Conservation (phyloP, 768 basidiomycete genomes). For the Mycena pura region DNA sequence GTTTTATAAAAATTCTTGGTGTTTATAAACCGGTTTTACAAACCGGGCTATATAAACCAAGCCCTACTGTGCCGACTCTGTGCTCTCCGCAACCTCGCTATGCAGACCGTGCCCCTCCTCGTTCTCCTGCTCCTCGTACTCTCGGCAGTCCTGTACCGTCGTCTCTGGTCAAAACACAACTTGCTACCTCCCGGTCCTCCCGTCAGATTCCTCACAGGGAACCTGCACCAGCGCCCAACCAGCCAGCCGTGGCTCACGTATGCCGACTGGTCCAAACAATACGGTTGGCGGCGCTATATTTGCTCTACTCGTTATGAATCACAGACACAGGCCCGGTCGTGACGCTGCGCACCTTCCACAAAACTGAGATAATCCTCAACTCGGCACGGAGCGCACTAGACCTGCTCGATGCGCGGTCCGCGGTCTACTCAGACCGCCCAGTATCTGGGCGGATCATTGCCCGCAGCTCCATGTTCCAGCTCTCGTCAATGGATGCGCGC, state of each 20-base stretch:
- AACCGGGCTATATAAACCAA: too few relatives aligned
- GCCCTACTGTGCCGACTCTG: too few relatives aligned
- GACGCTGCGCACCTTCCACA: slow-evolving; percentile 44
- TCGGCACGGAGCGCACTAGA: slow-evolving; percentile 48
- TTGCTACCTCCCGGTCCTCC: slow-evolving; percentile 37
- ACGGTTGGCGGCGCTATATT: slow-evolving; percentile 14
- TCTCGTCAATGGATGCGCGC: slow-evolving; percentile 38
- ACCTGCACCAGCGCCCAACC: slow-evolving; percentile 33
- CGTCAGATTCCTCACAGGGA: slow-evolving; percentile 30
- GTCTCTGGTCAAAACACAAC: not conserved
- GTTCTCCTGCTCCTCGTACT: not conserved
- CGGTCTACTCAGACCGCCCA: slow-evolving; percentile 58
- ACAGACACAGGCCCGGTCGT: slow-evolving; percentile 45
- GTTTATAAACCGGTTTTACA: too few relatives aligned
- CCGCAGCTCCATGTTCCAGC: slow-evolving; percentile 37
- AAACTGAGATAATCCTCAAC: slow-evolving; percentile 54
- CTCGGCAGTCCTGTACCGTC: not conserved
- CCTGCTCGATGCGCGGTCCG: slow-evolving; percentile 54
- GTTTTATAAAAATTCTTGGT: too few relatives aligned
- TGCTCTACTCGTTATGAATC: not conserved
- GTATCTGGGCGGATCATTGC: slow-evolving; percentile 40
- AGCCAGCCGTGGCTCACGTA: slow-evolving; percentile 28
- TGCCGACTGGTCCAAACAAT: slow-evolving; percentile 28
- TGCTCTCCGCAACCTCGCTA: too few relatives aligned
- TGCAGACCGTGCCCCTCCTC: not conserved